These are phyloP conservation scores for Candida awuae DNA, from an alignment of 805 yeast genomes.

Conservation along the genomic window DNA sequence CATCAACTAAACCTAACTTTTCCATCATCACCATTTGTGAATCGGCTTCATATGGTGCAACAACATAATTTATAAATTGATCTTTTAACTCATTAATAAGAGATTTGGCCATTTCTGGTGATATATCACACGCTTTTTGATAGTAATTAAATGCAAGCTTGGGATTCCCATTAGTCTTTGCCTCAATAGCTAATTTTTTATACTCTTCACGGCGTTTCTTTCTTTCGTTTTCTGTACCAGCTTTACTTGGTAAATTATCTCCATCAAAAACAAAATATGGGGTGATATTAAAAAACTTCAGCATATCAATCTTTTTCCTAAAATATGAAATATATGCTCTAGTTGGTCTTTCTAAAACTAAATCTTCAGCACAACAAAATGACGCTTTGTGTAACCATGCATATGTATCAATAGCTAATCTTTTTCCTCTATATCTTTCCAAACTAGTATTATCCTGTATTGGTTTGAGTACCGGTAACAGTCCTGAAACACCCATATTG, in stretches of 20 bases:
- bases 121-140: constrained; percentile 75
- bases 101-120: constrained; percentile 85
- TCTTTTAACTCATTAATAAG: constrained; percentile 63
- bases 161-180: constrained; percentile 45
- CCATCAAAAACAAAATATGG: constrained; percentile 95
- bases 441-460: constrained; percentile 57
- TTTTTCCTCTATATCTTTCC: constrained; percentile 58
- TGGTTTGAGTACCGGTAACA: constrained; percentile 69
- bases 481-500: constrained; percentile 75
- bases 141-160: constrained; percentile 58
- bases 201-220: constrained; percentile 50
- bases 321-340: constrained; percentile 64
- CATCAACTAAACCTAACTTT: constrained; percentile 64
- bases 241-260: constrained; percentile 72
- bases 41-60: constrained; percentile 98
- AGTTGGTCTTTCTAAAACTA: constrained; percentile 66
- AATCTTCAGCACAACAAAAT: constrained; percentile 73
- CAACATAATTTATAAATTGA: constrained; percentile 58
- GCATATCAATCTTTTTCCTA: constrained; percentile 56
- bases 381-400: constrained; percentile 94
- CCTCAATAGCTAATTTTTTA: constrained; percentile 44
- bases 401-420: constrained; percentile 89
- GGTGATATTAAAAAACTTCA: constrained; percentile 56
- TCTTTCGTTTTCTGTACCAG: constrained; percentile 62
- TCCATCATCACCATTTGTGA: constrained; percentile 93